phyloP scores from a whole-genome alignment of 257 asterid species.

The Coffea canephora region DNA sequence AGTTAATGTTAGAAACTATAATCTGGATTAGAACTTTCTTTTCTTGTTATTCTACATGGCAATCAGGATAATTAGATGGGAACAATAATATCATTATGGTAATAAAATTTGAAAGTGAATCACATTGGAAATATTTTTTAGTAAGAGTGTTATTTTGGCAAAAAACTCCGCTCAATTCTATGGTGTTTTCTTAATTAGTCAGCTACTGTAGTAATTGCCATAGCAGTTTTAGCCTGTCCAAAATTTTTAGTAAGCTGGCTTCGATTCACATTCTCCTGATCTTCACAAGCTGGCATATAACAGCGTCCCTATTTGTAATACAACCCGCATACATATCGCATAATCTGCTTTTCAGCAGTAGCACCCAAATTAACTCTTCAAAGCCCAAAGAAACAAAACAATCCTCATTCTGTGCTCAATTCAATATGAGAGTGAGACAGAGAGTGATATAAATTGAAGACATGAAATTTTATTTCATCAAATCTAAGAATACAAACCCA shows the following conservation, averaged over 20 bases:
- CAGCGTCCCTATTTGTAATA: neutral
- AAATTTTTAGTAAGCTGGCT: neutral
- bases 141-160: no score
- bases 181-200: no score
- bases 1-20: no score
- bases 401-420: neutral
- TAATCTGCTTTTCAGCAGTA: neutral
- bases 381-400: neutral
- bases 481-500: slow-evolving; percentile 88
- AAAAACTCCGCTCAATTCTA: no score
- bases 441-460: neutral
- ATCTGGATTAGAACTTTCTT: no score
- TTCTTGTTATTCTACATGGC: no score
- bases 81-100: no score
- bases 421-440: neutral
- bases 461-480: slow-evolving; percentile 61
- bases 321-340: neutral
- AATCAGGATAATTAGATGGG: no score
- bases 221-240: neutral
- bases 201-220: no score
- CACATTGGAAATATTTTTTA: no score
- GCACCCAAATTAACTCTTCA: neutral
- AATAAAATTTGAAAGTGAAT: no score
- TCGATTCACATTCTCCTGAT: neutral
- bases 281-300: neutral